Conservation (phyloP, 1,139 yeast genomes). For the Pichiaceae sp. region DNA sequence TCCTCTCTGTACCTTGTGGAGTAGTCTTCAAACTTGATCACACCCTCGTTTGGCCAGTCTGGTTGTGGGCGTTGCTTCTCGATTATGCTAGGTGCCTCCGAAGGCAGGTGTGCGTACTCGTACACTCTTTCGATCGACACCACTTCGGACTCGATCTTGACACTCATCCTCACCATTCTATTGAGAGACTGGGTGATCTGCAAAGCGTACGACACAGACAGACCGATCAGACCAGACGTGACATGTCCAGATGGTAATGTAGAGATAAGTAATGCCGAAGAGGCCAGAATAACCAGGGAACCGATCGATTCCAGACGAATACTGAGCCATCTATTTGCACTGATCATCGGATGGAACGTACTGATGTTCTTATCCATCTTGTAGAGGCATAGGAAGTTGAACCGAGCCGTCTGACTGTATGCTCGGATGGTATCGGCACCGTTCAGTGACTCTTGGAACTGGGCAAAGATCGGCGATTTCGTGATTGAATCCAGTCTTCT, state of each 20-base stretch:
- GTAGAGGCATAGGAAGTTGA: constrained; percentile 61
- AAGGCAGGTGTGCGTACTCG: constrained; percentile 66
- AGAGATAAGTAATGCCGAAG: constrained; percentile 73
- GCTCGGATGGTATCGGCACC: constrained; percentile 92
- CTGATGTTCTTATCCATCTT: constrained; percentile 81
- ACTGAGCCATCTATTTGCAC: constrained; percentile 95
- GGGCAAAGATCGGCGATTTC: constrained; percentile 90
- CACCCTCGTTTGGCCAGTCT: constrained; percentile 77
- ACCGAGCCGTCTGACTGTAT: constrained; percentile 68
- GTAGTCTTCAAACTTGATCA: constrained; percentile 61
- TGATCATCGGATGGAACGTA: constrained; percentile 89
- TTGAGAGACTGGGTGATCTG: constrained; percentile 89
- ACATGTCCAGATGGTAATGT: constrained; percentile 60
- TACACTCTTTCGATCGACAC: constrained; percentile 92
- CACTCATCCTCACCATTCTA: constrained; percentile 98
- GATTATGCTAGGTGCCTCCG: constrained; percentile 79
- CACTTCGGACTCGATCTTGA: constrained; percentile 93
- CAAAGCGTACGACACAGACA: constrained; percentile 85
- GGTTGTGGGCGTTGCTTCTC: constrained; percentile 60
- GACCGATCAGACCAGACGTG: constrained; percentile 87
- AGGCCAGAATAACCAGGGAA: constrained; percentile 73
- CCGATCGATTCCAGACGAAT: constrained; percentile 88
- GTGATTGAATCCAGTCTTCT: constrained; percentile 93
- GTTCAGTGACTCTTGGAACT: constrained; percentile 89
- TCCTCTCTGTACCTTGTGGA: constrained; percentile 83